A percentile compares a stretch with the other conserved stretches of the same genome.
phyloP scores from a whole-genome alignment of 2,329 filamentous ascomycete species.

The Colletotrichum sp. region DNA sequence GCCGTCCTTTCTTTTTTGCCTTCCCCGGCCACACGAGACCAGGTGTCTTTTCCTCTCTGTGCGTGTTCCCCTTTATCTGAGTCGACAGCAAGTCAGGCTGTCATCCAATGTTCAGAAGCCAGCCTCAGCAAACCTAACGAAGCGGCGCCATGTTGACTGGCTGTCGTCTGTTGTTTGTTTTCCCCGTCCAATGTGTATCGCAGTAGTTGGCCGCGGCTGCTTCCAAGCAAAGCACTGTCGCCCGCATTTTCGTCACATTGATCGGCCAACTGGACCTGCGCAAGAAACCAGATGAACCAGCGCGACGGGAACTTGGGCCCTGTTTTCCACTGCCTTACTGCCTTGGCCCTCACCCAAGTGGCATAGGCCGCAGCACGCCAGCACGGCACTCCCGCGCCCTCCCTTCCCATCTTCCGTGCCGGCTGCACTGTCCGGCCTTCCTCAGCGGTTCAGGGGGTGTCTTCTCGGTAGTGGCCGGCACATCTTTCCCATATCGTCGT shows the following conservation, averaged over 20 bases:
- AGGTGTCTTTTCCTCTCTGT: neutral
- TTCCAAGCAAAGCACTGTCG: neutral
- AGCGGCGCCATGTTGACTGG: neutral
- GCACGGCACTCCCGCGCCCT: constrained; percentile 13
- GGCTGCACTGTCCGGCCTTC: constrained; percentile 5
- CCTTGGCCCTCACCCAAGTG: neutral
- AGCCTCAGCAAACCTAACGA: neutral
- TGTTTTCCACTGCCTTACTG: neutral
- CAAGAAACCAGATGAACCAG: constrained; percentile 11
- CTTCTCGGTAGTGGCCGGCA: constrained; percentile 16
- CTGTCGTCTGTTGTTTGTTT: constrained; percentile 5
- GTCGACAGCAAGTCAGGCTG: neutral
- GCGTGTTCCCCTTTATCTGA: neutral
- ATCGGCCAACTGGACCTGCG: neutral
- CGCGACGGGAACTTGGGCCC: constrained; percentile 11
- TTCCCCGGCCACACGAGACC: neutral
- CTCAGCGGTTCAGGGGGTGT: neutral
- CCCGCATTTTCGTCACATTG: neutral
- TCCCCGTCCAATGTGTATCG: neutral
- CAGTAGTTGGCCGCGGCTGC: neutral
- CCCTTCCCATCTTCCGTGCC: constrained; percentile 14
- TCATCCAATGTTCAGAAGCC: neutral
- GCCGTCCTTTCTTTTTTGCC: neutral
- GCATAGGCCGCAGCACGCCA: constrained; percentile 1
- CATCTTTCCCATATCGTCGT: constrained; percentile 11